Conservation (phyloP, 345 rosid species). For the Mallotus nudiflorus region DNA sequence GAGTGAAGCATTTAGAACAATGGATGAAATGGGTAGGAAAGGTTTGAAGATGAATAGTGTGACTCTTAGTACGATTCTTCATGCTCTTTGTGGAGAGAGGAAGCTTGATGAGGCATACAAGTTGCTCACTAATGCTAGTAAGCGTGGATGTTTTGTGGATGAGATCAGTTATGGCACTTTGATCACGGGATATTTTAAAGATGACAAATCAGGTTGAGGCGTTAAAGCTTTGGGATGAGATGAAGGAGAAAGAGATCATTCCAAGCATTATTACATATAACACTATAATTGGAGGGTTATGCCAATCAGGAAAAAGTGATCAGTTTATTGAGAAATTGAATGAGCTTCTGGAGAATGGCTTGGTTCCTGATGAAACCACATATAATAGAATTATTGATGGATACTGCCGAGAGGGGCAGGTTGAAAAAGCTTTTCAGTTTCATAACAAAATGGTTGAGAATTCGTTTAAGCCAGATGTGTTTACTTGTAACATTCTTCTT, state of each 20-base stretch:
- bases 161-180: constrained; percentile 81
- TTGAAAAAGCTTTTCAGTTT: constrained; percentile 84
- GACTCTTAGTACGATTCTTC: constrained; percentile 72
- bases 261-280: constrained; percentile 72
- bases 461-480: constrained; percentile 63
- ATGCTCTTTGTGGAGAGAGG: constrained; percentile 54
- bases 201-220: constrained; percentile 48
- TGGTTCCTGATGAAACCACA: constrained; percentile 65
- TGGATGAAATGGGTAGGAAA: constrained; percentile 72
- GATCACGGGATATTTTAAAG: constrained; percentile 64
- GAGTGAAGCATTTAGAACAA: constrained; percentile 59
- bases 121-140: constrained; percentile 55
- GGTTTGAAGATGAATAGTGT: constrained; percentile 67
- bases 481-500: constrained; percentile 76
- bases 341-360: constrained; percentile 63
- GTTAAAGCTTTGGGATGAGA: constrained; percentile 74
- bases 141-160: constrained; percentile 68
- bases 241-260: constrained; percentile 62
- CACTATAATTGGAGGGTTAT: constrained; percentile 64
- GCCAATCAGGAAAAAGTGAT: constrained; percentile 63
- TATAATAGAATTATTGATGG: constrained; percentile 71
- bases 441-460: constrained; percentile 66
- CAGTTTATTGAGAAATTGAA: constrained; percentile 61
- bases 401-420: constrained; percentile 59
- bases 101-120: constrained; percentile 58